These are phyloP conservation scores for Amphichorda felina DNA, from an alignment of 2,329 filamentous ascomycete genomes.

Conservation along the genomic window DNA sequence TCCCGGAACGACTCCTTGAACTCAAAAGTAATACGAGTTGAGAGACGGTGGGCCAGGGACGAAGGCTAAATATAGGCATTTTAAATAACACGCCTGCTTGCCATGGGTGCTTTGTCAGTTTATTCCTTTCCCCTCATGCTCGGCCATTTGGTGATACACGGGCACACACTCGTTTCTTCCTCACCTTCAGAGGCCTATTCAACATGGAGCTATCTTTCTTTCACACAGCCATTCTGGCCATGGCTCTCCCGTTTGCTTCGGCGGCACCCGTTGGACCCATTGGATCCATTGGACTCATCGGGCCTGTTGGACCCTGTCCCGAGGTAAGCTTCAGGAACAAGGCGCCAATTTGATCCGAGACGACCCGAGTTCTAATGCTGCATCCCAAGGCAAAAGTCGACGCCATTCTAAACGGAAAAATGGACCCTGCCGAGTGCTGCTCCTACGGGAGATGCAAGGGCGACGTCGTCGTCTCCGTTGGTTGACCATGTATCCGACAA, in stretches of 20 bases:
- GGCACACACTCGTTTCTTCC: too few relatives aligned
- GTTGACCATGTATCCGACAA: slow-evolving; percentile 9
- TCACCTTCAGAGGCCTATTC: too few relatives aligned
- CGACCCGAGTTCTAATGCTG: too few relatives aligned
- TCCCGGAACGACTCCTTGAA: too few relatives aligned
- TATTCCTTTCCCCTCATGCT: too few relatives aligned
- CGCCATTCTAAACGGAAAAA: slow-evolving; percentile 33
- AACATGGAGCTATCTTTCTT: not conserved
- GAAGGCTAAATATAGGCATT: too few relatives aligned
- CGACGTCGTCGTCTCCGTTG: slow-evolving; percentile 35
- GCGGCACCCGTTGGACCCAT: slow-evolving; percentile 17
- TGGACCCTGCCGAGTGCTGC: slow-evolving; percentile 38
- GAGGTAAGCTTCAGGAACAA: slow-evolving; percentile 16
- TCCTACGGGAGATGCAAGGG: slow-evolving; percentile 40
- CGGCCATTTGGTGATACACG: too few relatives aligned
- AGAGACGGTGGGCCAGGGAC: too few relatives aligned
- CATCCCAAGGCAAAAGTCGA: slow-evolving; percentile 22
- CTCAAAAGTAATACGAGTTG: too few relatives aligned
- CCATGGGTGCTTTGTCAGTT: too few relatives aligned
- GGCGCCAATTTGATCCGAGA: too few relatives aligned
- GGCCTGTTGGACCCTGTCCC: slow-evolving; percentile 21
- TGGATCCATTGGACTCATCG: slow-evolving; percentile 19
- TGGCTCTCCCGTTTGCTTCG: not conserved
- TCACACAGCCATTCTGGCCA: not conserved
- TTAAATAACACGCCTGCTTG: too few relatives aligned